Evolutionary conservation across 2,329 filamentous ascomycete species (phyloP), one percentile per base, ranked within the genome.

Genomic region (Proliferodiscus dingleyae): DNA sequence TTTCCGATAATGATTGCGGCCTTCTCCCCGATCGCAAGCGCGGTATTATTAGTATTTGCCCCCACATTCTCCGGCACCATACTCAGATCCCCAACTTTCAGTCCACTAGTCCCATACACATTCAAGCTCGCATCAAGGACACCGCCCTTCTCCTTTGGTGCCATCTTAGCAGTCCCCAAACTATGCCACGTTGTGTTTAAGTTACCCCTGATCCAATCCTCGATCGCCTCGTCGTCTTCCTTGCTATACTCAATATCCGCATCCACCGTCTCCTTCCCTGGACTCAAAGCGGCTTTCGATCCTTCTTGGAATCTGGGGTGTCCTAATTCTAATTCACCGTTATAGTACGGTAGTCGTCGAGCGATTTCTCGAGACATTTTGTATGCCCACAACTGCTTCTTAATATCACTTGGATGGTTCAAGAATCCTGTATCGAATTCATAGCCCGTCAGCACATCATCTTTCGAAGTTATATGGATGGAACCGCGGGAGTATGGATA

Each of bases 301-400:
- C 57, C 63, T 1, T 63, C 47, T 0, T 68, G 56, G 54, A 77
- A 78, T 10, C 61, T 57, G 1, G 74, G 74, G 44, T 74, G 71
- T 0, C 67, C 61, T 4, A 60, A 50, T 3, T 65, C 60, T 2
- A 71, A 29, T 54, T 76, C 69, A 56, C 77, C 68, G 45, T 68
- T 55, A 62, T 74, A 81, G 46, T 71, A 67, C 2, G 69, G 62
- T 57, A 77, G 74, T 11, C 78, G 74, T 2, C 80, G 73, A 18
- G 71, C 66, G 43, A 83, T 72, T 61, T 83, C 80, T 2, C 82
- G 77, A n/a, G 71, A 69, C 55, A 74, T 76, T 63, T 85, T 85
- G 67, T 85, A 85, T 1, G 68, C 72, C 79, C 80, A 83, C 9
- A 80, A 54, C 10, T 77, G 72, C 55, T 72, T 77, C 59, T 75